Conservation (phyloP, 768 basidiomycete species). For the Boletus edulis region DNA sequence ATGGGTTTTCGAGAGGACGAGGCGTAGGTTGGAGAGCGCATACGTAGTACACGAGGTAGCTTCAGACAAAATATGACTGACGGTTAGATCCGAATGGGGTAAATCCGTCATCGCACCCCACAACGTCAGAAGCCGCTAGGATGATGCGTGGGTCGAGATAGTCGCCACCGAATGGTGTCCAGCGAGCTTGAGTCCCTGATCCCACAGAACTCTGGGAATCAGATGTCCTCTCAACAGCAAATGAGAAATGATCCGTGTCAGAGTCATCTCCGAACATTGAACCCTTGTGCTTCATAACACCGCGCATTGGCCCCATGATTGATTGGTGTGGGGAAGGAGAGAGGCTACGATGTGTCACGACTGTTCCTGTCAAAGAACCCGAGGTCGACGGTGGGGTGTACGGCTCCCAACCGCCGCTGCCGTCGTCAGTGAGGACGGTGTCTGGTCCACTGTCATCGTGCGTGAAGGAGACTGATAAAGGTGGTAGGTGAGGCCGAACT, state of each 20-base stretch:
- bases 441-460: conserved; percentile 53
- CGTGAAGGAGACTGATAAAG: conserved; percentile 38
- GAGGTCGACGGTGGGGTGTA: conserved; percentile 64
- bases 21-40: too few relatives aligned
- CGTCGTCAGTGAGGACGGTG: conserved; percentile 48
- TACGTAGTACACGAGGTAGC: neutral
- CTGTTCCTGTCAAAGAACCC: conserved; percentile 43
- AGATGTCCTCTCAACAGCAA: conserved; percentile 30
- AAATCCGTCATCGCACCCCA: conserved; percentile 39
- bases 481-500: conserved; percentile 48
- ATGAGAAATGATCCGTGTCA: conserved; percentile 54
- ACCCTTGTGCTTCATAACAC: conserved; percentile 29
- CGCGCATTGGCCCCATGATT: conserved; percentile 38
- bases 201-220: conserved; percentile 15
- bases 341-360: conserved; percentile 42
- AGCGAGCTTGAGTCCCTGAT: conserved; percentile 11
- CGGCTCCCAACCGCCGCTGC: conserved; percentile 53
- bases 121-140: conserved; percentile 28
- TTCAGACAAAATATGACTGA: conserved; percentile 32
- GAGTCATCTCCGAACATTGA: conserved; percentile 46
- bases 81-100: conserved; percentile 46
- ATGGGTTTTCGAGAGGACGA: neutral
- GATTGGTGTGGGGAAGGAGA: conserved; percentile 25
- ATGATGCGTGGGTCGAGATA: conserved; percentile 31
- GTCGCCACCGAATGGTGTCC: conserved; percentile 33